Base-by-base conservation (phyloP, 2,329 filamentous ascomycete species). In the Fusarium fujikuroi region DNA sequence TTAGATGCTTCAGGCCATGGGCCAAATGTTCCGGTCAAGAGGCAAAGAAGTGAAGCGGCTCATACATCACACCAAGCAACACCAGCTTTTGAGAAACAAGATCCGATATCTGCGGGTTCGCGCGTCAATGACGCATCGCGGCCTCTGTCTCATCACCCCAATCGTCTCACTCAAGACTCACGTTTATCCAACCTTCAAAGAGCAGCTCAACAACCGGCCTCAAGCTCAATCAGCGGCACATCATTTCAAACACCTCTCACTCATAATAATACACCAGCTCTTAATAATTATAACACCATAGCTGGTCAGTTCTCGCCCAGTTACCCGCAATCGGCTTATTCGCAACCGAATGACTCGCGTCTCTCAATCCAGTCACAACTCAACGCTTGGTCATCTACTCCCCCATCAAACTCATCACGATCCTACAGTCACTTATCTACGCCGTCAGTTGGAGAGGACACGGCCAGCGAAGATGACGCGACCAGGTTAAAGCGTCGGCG, bases 401-500 rank as follows among this genome's bases (percentile, higher is more conserved):
- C 56, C 1, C 60, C 46, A n/a, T 11, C 63, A 21, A 40, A 37
- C 18, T 46, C 53, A n/a, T 16, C 52, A 1, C 46, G 40, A 16
- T 46, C 63, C 14, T 36, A 50, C 23, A 69, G 34, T 18, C 50
- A 59, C 16, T 25, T 39, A 2, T 61, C 53, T 39, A 57, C 63
- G 3, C 60, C 28, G 12, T 70, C 63, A 25, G 15, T 61, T 40
- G 34, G 59, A n/a, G 62, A 52, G 9, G 60, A 58, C 46, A 23
- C 40, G 4, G 28, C 43, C 14, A 52, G 53, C 6, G 60, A 62
- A 19, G 46, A 47, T 15, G 42, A 58, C 3, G 32, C 61, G 25
- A 47, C 59, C 9, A 62, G 69, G 11, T 32, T 50, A 30, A 77
- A 76, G 21, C 62, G 73, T 14, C 68, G 73, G 9, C 70, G 75